These are phyloP conservation scores for Metschnikowia bowlesiae DNA, from an alignment of 805 yeast species.

Conservation along the genomic window DNA sequence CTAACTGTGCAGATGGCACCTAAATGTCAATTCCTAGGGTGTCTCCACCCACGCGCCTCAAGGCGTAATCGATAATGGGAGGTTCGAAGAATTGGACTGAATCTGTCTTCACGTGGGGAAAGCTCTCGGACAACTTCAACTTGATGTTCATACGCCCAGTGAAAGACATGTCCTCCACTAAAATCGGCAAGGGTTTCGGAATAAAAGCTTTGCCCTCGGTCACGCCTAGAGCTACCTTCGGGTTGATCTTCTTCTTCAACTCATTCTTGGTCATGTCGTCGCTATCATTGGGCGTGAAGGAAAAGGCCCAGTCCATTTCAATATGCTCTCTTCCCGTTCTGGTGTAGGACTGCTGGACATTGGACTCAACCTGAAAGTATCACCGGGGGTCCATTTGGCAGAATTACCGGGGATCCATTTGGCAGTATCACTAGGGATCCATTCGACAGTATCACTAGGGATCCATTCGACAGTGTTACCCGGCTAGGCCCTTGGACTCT, in stretches of 20 bases:
- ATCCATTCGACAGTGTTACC: too few species aligned
- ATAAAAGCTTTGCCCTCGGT: slow-evolving; percentile 78
- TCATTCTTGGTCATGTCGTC: slow-evolving; percentile 80
- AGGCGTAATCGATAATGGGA: slow-evolving; percentile 65
- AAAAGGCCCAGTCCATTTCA: slow-evolving; percentile 83
- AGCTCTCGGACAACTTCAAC: slow-evolving; percentile 54
- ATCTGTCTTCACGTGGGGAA: slow-evolving; percentile 76
- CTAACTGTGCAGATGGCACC: too few species aligned
- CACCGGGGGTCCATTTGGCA: too few species aligned
- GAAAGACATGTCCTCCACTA: slow-evolving; percentile 77
- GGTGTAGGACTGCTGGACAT: slow-evolving; percentile 50
- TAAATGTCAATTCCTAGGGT: slow-evolving; percentile 73
- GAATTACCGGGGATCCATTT: too few species aligned
- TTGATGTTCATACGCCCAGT: slow-evolving; percentile 65
- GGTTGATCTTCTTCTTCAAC: slow-evolving; percentile 64
- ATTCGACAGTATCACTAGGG: too few species aligned
- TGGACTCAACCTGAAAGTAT: too few species aligned
- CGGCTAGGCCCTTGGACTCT: too few species aligned
- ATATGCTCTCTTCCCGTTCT: slow-evolving; percentile 61
- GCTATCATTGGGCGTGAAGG: slow-evolving; percentile 76
- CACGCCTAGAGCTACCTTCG: slow-evolving; percentile 77
- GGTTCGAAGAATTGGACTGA: slow-evolving; percentile 72
- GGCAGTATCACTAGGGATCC: too few species aligned
- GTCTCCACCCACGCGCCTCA: slow-evolving; percentile 87
- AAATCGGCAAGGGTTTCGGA: slow-evolving; percentile 69